Conservation (phyloP, 805 yeast genomes). For the Candida verbasci region DNA sequence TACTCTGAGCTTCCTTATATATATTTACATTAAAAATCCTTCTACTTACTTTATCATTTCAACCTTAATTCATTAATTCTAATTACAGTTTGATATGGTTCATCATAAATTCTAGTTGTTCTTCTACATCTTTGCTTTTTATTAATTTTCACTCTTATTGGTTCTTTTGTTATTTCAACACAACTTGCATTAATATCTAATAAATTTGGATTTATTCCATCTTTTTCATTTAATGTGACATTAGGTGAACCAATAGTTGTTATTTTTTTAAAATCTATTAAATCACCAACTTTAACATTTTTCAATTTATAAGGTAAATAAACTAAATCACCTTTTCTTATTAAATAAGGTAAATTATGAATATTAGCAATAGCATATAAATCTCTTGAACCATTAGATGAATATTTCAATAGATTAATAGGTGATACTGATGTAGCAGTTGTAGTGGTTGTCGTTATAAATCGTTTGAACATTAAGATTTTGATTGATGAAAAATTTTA, state of each 20-base stretch:
- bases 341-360: conserved; percentile 80
- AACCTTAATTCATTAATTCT: conserved; percentile 70
- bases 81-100: conserved; percentile 73
- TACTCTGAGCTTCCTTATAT: too few relatives aligned
- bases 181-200: conserved; percentile 72
- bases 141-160: conserved; percentile 52
- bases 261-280: conserved; percentile 68
- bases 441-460: conserved; percentile 1
- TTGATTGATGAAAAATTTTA: conserved; percentile 3
- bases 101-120: conserved; percentile 66
- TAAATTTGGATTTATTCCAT: conserved; percentile 25
- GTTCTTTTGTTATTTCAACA: conserved; percentile 79
- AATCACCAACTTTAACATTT: conserved; percentile 79
- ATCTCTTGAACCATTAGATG: conserved; percentile 47
- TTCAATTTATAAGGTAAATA: conserved; percentile 75
- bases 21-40: too few relatives aligned
- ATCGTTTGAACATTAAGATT: conserved; percentile 4
- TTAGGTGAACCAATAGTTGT: conserved; percentile 82
- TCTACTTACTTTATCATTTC: too few relatives aligned
- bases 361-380: conserved; percentile 80
- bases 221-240: conserved; percentile 41
- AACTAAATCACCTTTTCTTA: conserved; percentile 86
- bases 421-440: background rate
- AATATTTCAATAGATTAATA: conserved; percentile 50
- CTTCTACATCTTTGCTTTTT: conserved; percentile 77